Base-by-base conservation (phyloP, 176 grass and related monocot genomes). In the Microstegium vimineum region DNA sequence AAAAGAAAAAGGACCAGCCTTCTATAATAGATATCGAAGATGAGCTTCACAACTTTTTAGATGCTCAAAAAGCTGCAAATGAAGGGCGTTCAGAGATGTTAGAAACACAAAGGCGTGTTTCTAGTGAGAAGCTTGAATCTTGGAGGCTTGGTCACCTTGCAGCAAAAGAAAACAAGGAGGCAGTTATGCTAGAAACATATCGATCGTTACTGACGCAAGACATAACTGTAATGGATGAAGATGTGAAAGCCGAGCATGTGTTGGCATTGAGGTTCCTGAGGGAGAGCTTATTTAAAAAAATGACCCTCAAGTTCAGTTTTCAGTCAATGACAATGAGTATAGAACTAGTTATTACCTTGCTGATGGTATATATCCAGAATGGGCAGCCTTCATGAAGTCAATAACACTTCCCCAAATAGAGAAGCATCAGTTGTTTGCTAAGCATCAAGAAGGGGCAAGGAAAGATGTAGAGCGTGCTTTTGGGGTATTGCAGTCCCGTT, bases 21-120 rank as follows among this genome's bases (percentile, higher is more conserved):
- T 52, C 36, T 73, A 33, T 62, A 14, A 82, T 62, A 45, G 68
- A 82, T 32, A 32, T 81, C 32, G 11, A 46, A 82, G 80, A 72
- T 62, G 80, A 82, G 11, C 67, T 72, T 16, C 0, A 31, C 0
- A 32, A 0, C 1, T 82, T 82, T 72, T 18, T 72, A 16, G 80
- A 82, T 15, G 54, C 23, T 81, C 78, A 81, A 3, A 79, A 51
- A 0, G 9, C 0, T 26, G 41, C 62, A 79, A 67, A 51, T 35
- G 62, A 79, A 67, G 77, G 77, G 0, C 62, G 12, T 13, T 36
- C n/a, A 79, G 77, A 79, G 42, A 66, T 79, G 62, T 4, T 79
- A 35, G 28, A 81, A 23, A 63, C 57, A 63, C 37, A 78, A 3
- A 78, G 3, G 25, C 36, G 37, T 63, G 57, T 77, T 0, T 77